Evolutionary conservation across 2,329 filamentous ascomycete species (phyloP), one percentile per base, ranked within the genome.

Genomic region (Colletotrichum plurivorum): DNA sequence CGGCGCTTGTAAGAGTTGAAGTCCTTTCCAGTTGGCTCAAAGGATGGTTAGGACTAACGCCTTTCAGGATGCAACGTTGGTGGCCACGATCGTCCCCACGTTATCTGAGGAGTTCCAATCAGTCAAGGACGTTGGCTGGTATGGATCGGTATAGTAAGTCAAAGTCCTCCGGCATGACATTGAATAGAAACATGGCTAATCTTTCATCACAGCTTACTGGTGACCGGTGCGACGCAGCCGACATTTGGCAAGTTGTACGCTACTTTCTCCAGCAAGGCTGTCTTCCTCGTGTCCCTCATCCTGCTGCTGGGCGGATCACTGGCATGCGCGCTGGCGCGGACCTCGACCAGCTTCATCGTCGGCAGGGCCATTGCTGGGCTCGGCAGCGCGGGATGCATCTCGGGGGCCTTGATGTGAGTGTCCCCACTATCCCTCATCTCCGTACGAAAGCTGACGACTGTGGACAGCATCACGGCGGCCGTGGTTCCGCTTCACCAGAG

Each of bases 111-210:
- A 78, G 22, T 78, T 81, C 72, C 74, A 80, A 10, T 74, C 77
- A 22, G 75, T 83, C 2, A 73, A 76, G 10, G 81, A 84, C 55
- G 78, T 85, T 5, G 82, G 80, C 22, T 87, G 84, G 84, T 86
- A 86, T 69, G 83, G 81, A 1, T 78, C 80, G 22, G 81, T 80
- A 5, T 83, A 77, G 60, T 55, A 55, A 22, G 60, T 43, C 58
- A 36, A 8, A 12, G 2, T 49, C 15, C 15, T 8, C 20, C 12
- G n/a, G 10, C 46, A 2, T 3, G 4, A 15, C 27, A 41, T 12
- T 18, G 13, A 3, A 3, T 22, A 25, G 43, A 16, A 31, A n/a
- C 9, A 12, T 51, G 8, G 16, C 18, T 39, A 2, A 39, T 15
- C 18, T 27, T 7, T 15, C 36, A 31, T 15, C 9, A 1, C 25